Percentiles rank a stretch among this genome's conserved stretches.
phyloP scores from a whole-genome alignment of 1,284 basidiomycete genomes.

The Meira miltonrushii region DNA sequence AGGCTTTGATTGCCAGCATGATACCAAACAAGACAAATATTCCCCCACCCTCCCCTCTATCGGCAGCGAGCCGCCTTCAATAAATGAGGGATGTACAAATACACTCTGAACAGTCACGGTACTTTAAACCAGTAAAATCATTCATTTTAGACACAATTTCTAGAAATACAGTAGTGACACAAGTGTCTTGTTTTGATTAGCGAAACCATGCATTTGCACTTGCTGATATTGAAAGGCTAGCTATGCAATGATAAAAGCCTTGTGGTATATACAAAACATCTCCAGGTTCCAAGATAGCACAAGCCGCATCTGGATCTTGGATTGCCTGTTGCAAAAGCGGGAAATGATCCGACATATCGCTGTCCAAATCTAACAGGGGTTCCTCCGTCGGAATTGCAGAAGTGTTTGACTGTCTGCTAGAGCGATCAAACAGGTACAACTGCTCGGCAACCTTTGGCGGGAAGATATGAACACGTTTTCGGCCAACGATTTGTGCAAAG shows the following conservation, averaged over 20 bases:
- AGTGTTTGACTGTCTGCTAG: slow-evolving; percentile 27
- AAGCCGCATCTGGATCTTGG: slow-evolving; percentile 3
- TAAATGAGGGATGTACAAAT: not conserved
- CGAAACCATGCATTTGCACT: slow-evolving; percentile 37
- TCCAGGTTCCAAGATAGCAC: slow-evolving; percentile 20
- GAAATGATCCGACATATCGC: not conserved
- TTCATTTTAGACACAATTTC: not conserved
- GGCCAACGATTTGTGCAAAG: slow-evolving; percentile 32
- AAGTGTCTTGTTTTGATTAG: slow-evolving; percentile 6
- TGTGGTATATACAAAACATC: slow-evolving; percentile 31
- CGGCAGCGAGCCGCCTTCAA: not conserved
- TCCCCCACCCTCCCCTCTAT: no score
- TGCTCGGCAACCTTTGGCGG: slow-evolving; percentile 16
- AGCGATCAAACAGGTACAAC: slow-evolving; percentile 19
- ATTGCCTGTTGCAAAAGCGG: slow-evolving; percentile 22
- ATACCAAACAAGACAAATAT: no score
- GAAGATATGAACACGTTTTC: slow-evolving; percentile 30
- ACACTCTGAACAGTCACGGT: not conserved
- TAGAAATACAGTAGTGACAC: not conserved
- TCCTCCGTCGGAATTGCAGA: slow-evolving; percentile 23
- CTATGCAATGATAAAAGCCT: slow-evolving; percentile 34
- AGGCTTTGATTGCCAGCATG: no score
- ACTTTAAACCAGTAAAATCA: not conserved
- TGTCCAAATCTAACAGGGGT: slow-evolving; percentile 13
- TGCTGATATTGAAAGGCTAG: slow-evolving; percentile 26